Evolutionary conservation across 257 asterid genomes (phyloP).

Genomic region (Rehmannia glutinosa): DNA sequence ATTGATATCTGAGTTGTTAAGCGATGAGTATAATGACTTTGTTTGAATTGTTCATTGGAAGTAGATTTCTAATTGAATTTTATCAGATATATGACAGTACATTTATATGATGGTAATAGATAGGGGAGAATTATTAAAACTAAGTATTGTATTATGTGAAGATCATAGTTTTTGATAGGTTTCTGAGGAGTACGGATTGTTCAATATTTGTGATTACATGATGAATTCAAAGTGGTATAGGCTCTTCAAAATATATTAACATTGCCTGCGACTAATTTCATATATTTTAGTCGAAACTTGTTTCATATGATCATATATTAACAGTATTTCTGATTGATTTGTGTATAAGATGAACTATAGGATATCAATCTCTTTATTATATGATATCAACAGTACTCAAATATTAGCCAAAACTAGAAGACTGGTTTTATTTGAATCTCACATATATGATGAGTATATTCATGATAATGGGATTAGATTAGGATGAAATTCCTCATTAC

Average conservation of each 20-base stretch:
- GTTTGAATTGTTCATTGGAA: too few relatives aligned
- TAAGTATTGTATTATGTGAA: neutral
- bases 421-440: neutral
- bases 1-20: constrained; percentile 7
- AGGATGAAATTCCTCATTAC: too few relatives aligned
- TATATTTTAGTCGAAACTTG: neutral
- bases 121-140: too few relatives aligned
- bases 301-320: neutral
- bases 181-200: neutral
- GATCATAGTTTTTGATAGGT: neutral
- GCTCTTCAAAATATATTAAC: neutral
- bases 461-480: neutral
- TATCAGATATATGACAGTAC: neutral
- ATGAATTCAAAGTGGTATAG: neutral
- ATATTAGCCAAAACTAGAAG: neutral
- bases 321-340: constrained; percentile 7
- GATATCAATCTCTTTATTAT: neutral
- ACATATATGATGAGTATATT: neutral
- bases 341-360: neutral
- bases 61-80: neutral
- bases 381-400: neutral
- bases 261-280: neutral
- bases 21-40: too few relatives aligned
- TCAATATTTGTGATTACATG: neutral
- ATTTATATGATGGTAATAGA: neutral